Evolutionary conservation across 129 eudicot genomes (phyloP).

Genomic region (Flaveria linearis): DNA sequence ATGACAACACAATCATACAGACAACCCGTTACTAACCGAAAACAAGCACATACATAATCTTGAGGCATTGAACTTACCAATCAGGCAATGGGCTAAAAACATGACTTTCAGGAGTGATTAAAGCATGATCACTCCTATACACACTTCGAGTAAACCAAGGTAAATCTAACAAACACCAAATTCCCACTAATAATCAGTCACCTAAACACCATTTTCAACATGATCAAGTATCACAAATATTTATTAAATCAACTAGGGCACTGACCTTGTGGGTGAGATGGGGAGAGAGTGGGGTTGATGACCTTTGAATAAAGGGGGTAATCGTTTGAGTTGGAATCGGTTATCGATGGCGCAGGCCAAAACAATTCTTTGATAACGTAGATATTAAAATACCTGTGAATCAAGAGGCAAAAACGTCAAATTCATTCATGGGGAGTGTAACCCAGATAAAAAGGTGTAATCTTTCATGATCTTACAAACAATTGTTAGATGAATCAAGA

Average conservation of each 20-base stretch:
- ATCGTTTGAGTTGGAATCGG: slow-evolving; percentile 29
- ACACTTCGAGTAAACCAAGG: slow-evolving; percentile 94
- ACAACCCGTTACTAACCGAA: not conserved
- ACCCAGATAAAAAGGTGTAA: slow-evolving; percentile 9
- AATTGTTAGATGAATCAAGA: slow-evolving; percentile 38
- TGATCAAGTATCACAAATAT: not conserved
- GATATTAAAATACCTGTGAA: slow-evolving; percentile 49
- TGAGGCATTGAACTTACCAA: slow-evolving; percentile 52
- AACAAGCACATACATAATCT: slow-evolving; percentile 1
- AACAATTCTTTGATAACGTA: slow-evolving; percentile 61
- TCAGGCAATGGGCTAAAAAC: slow-evolving; percentile 91
- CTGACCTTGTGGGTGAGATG: slow-evolving; percentile 86
- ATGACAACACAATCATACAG: too few relatives aligned
- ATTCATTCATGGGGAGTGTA: not conserved
- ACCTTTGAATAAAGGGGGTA: slow-evolving; percentile 73
- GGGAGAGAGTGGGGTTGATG: slow-evolving; percentile 87
- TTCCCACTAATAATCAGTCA: slow-evolving; percentile 15
- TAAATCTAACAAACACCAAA: slow-evolving; percentile 55
- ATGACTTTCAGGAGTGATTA: slow-evolving; percentile 92
- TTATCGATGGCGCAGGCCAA: slow-evolving; percentile 66
- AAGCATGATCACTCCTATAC: slow-evolving; percentile 85
- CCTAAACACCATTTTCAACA: slow-evolving; percentile 19
- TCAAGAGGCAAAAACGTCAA: not conserved
- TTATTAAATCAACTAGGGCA: slow-evolving; percentile 28
- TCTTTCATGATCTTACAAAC: slow-evolving; percentile 36